A percentile compares a stretch with the other conserved stretches of the same genome.
phyloP scores from a whole-genome alignment of 2,329 filamentous ascomycete species.

The Cercospora beticola region DNA sequence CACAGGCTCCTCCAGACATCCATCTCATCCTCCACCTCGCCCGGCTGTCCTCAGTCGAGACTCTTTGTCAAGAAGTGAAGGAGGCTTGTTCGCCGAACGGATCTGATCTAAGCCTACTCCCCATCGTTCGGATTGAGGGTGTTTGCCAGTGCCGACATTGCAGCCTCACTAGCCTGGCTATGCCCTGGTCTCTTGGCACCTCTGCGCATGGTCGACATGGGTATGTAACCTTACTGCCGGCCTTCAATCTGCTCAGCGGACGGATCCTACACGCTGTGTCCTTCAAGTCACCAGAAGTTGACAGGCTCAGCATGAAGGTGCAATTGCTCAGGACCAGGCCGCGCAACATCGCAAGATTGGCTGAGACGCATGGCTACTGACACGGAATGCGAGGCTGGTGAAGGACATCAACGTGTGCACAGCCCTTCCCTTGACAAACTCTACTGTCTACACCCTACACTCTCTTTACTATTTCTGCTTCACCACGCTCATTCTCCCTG shows the following conservation, averaged over 20 bases:
- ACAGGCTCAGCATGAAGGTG: background rate
- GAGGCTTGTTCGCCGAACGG: background rate
- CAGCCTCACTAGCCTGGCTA: background rate
- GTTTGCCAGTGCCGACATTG: background rate
- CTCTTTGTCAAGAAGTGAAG: background rate
- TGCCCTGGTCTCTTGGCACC: background rate
- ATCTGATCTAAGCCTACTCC: background rate
- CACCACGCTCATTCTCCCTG: background rate
- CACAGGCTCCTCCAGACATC: background rate
- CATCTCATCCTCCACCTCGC: background rate
- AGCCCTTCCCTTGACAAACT: background rate
- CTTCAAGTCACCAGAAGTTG: background rate
- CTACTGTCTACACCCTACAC: background rate
- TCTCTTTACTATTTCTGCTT: background rate
- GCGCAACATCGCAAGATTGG: background rate
- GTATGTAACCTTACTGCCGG: background rate
- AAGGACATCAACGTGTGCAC: background rate
- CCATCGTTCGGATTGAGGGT: background rate
- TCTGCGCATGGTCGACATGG: background rate
- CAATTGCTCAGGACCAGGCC: background rate
- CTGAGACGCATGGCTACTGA: background rate
- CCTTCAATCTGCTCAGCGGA: background rate
- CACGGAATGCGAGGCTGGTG: background rate
- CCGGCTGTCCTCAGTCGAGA: background rate
- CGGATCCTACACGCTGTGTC: background rate